Evolutionary conservation across 306 rosid genomes (phyloP).

Genomic region (Sindora glabra): DNA sequence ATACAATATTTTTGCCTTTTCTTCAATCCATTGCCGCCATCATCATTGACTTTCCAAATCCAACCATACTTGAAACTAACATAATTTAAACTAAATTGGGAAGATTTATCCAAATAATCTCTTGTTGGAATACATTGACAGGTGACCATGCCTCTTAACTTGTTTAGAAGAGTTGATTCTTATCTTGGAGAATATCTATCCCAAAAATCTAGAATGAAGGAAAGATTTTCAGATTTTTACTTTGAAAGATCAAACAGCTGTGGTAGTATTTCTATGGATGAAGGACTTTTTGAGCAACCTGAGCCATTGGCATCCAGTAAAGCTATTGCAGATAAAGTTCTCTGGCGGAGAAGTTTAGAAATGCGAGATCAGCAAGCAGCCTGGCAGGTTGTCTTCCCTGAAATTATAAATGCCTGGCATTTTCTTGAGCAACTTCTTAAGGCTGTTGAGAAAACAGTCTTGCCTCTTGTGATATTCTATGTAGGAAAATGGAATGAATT

Average conservation of each 20-base stretch:
- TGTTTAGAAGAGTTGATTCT: slow-evolving; percentile 54
- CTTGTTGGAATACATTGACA: slow-evolving; percentile 50
- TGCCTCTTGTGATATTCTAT: no score
- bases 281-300: slow-evolving; percentile 81
- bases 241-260: slow-evolving; percentile 63
- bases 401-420: no score
- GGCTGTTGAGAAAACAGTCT: no score
- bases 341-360: slow-evolving; percentile 51
- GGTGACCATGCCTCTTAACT: slow-evolving; percentile 58
- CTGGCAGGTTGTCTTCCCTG: slow-evolving; percentile 65
- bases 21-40: neutral
- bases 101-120: no score
- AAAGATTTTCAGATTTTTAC: slow-evolving; percentile 39
- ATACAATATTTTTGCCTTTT: neutral
- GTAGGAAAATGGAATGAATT: no score
- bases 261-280: slow-evolving; percentile 66
- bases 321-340: slow-evolving; percentile 48
- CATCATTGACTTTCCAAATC: neutral
- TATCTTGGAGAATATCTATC: slow-evolving; percentile 51
- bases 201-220: slow-evolving; percentile 48
- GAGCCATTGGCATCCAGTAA: slow-evolving; percentile 59
- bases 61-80: neutral
- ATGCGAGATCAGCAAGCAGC: slow-evolving; percentile 61
- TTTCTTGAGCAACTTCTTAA: neutral
- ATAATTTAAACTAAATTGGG: neutral